Evolutionary conservation across 2,329 filamentous ascomycete species (phyloP).

Genomic region (Aspergillus brasiliensis): DNA sequence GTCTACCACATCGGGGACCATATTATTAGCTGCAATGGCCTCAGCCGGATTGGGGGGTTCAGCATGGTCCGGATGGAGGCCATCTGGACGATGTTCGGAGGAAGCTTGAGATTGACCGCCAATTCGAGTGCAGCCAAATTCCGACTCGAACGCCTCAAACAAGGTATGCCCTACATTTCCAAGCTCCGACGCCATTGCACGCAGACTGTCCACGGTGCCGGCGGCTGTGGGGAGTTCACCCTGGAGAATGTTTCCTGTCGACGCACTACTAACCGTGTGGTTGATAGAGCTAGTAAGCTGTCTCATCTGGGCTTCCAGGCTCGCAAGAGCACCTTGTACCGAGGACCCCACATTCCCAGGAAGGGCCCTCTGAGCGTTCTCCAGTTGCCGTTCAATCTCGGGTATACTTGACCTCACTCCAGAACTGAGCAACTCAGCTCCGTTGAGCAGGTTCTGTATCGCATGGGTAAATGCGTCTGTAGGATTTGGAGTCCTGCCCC

Average conservation of each 20-base stretch:
- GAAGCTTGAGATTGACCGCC: conserved; percentile 12
- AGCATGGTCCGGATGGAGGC: neutral
- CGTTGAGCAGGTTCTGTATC: conserved; percentile 36
- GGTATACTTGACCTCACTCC: conserved; percentile 40
- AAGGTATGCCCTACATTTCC: conserved; percentile 42
- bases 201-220: conserved; percentile 41
- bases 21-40: neutral
- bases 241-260: conserved; percentile 39
- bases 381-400: conserved; percentile 41
- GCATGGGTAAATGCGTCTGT: conserved; percentile 37
- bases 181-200: conserved; percentile 44
- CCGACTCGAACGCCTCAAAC: conserved; percentile 40
- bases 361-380: conserved; percentile 37
- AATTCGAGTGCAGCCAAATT: conserved; percentile 29
- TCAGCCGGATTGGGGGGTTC: neutral
- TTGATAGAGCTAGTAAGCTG: conserved; percentile 40
- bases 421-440: conserved; percentile 38
- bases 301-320: conserved; percentile 41
- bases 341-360: conserved; percentile 40
- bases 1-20: neutral
- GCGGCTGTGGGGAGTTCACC: conserved; percentile 41
- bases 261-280: conserved; percentile 37
- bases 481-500: conserved; percentile 25
- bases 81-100: conserved; percentile 2
- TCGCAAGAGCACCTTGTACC: conserved; percentile 38